These are phyloP conservation scores for Debaryomycetaceae sp. DNA, from an alignment of 1,139 yeast genomes.

Conservation along the genomic window DNA sequence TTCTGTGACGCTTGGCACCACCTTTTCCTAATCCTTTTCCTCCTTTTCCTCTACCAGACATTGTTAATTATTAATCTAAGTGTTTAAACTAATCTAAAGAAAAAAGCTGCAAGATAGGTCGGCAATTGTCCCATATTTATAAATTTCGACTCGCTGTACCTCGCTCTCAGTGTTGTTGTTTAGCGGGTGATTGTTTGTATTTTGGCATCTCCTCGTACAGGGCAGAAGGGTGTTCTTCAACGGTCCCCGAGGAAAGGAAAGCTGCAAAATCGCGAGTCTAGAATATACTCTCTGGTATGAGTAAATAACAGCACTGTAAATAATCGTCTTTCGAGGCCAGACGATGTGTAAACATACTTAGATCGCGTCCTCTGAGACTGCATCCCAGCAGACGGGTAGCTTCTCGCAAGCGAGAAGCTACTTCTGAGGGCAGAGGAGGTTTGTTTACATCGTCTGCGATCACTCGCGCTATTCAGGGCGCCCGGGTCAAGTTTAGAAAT, in stretches of 20 bases:
- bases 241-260: neutral
- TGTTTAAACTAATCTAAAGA: neutral
- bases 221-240: neutral
- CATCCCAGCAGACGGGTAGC: neutral
- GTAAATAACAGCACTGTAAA: slow-evolving; percentile 9
- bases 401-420: too few relatives aligned
- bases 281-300: slow-evolving; percentile 6
- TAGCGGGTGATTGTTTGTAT: neutral
- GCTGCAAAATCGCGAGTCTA: slow-evolving; percentile 1
- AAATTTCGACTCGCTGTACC: neutral
- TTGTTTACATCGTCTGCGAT: neutral
- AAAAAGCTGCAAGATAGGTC: neutral
- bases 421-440: neutral
- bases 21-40: slow-evolving; percentile 99
- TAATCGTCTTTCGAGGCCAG: slow-evolving; percentile 3
- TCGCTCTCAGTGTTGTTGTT: neutral
- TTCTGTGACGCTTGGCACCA: slow-evolving; percentile 99
- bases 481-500: neutral
- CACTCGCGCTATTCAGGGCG: neutral
- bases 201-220: neutral
- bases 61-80: slow-evolving; percentile 28
- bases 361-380: slow-evolving; percentile 1
- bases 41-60: slow-evolving; percentile 99
- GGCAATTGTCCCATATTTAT: slow-evolving; percentile 4
- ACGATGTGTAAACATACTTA: neutral